A percentile compares a stretch with the other conserved stretches of the same genome.
These are phyloP conservation scores for Psilocybe mexicana DNA, from an alignment of 1,284 basidiomycete genomes.

Conservation along the genomic window DNA sequence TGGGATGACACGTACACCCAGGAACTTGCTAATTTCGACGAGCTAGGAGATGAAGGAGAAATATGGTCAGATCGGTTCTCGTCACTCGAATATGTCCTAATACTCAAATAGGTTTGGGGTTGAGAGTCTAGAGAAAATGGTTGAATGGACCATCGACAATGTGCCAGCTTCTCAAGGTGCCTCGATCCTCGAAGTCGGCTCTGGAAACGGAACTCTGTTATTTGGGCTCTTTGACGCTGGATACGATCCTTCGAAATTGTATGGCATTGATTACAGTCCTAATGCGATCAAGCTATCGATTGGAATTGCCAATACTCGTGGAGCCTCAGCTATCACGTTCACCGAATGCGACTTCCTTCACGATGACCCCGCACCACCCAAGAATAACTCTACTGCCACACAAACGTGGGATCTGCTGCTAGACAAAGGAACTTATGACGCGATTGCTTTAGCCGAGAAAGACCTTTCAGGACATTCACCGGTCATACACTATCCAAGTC, in stretches of 20 bases:
- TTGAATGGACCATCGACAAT: slow-evolving; percentile 60
- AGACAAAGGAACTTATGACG: slow-evolving; percentile 87
- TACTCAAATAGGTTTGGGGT: slow-evolving; percentile 73
- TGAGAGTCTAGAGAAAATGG: slow-evolving; percentile 82
- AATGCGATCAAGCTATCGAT: slow-evolving; percentile 67
- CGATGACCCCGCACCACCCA: slow-evolving; percentile 42
- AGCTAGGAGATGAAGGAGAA: slow-evolving; percentile 87
- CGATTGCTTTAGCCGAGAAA: slow-evolving; percentile 77
- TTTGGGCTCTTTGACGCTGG: slow-evolving; percentile 73
- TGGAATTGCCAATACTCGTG: slow-evolving; percentile 50
- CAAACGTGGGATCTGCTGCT: slow-evolving; percentile 66
- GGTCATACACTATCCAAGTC: slow-evolving; percentile 61
- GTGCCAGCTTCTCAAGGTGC: slow-evolving; percentile 46
- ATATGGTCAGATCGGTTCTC: slow-evolving; percentile 60
- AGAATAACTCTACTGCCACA: slow-evolving; percentile 22
- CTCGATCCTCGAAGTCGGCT: slow-evolving; percentile 73
- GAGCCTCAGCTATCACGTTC: slow-evolving; percentile 47
- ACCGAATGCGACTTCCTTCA: slow-evolving; percentile 60
- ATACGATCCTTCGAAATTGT: slow-evolving; percentile 53
- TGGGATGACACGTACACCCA: slow-evolving; percentile 74
- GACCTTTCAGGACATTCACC: slow-evolving; percentile 56
- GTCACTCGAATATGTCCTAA: not conserved
- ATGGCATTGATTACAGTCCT: slow-evolving; percentile 83
- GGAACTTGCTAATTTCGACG: slow-evolving; percentile 77
- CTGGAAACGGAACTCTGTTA: slow-evolving; percentile 84